Base-by-base conservation (phyloP, 208 protist genomes). In the Herpetomonas samuelpessoai region DNA sequence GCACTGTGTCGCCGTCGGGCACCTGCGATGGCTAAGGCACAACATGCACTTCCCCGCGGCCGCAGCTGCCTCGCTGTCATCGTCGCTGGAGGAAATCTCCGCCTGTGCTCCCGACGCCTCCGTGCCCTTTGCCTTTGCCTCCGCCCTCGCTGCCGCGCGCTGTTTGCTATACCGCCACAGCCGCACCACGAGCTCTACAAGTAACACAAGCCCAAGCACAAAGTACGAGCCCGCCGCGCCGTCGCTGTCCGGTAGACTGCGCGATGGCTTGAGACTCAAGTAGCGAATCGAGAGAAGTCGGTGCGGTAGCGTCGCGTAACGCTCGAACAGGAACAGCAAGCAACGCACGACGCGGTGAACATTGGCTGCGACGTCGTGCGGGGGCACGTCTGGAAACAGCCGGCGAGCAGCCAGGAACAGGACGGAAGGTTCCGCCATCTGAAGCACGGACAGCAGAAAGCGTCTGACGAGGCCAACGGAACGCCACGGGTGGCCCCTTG, bases 281-380 rank as follows among this genome's bases (percentile, higher is more conserved):
- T 77, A 87, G n/a, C 81, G 83, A 29, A 93, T 70, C 1, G 74
- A 48, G 10, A 79, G 44, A 2, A 92, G 30, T 19, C 79, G 77
- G 62, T 95, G 85, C 10, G 83, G 76, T 28, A 95, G 58, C 14
- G 83, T 92, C 2, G 68, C 78, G 67, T 85, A 95, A 35, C 65
- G 65, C 73, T 92, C 89, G 62, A 92, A 92, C n/a, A 95, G 70
- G 44, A 88, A 88, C 0, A 95, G 61, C 2, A 84, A 35, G 50
- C 79, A 80, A 25, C 79, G 57, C 26, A 80, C 73, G 6, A 73
- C 62, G 50, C 75, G 75, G 35, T 65, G 39, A 24, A 93, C 47
- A 41, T 81, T 85, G 19, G 66, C 52, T 35, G 76, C 74, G 18
- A 93, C 86, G 57, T 93, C 86, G 41, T 86, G 68, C 3, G 75